A percentile compares a stretch with the other conserved stretches of the same genome.
Evolutionary conservation across 768 basidiomycete genomes (phyloP).

Genomic region (Boletus rubescentipes): DNA sequence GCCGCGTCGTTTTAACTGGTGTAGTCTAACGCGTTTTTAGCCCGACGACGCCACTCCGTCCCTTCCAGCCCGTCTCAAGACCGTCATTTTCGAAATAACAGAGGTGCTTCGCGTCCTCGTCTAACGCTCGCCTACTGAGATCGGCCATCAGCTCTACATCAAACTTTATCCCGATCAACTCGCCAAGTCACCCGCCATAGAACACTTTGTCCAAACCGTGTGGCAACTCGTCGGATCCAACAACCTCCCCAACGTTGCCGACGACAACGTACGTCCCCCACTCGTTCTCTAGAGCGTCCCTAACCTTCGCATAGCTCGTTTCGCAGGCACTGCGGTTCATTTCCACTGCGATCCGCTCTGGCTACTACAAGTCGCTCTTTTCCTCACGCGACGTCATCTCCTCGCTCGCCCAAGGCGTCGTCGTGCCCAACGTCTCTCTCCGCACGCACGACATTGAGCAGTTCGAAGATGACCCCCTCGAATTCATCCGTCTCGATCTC

Average conservation of each 20-base stretch:
- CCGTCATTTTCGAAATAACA: slow-evolving; percentile 84
- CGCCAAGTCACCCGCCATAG: slow-evolving; percentile 58
- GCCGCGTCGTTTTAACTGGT: background rate
- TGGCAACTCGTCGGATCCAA: slow-evolving; percentile 81
- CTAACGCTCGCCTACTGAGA: background rate
- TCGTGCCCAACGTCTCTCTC: slow-evolving; percentile 89
- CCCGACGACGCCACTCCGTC: slow-evolving; percentile 82
- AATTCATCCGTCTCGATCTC: slow-evolving; percentile 88
- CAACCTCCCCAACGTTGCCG: slow-evolving; percentile 63
- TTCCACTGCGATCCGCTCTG: slow-evolving; percentile 88
- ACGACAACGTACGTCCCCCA: slow-evolving; percentile 62
- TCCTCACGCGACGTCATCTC: slow-evolving; percentile 79
- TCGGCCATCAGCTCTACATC: slow-evolving; percentile 59
- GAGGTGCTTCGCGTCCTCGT: slow-evolving; percentile 51
- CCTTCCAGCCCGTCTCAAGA: slow-evolving; percentile 87
- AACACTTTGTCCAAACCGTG: slow-evolving; percentile 80
- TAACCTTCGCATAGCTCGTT: slow-evolving; percentile 57
- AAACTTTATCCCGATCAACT: slow-evolving; percentile 82
- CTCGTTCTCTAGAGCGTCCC: background rate
- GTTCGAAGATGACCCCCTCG: slow-evolving; percentile 96
- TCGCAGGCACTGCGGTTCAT: slow-evolving; percentile 90
- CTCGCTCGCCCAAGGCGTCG: slow-evolving; percentile 83
- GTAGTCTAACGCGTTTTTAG: slow-evolving; percentile 36
- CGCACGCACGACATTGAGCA: slow-evolving; percentile 90
- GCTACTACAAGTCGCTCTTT: slow-evolving; percentile 78